Percentiles rank a stretch among this genome's conserved stretches.
phyloP scores from a whole-genome alignment of 2,329 filamentous ascomycete species.

The Venturia aucupariae region DNA sequence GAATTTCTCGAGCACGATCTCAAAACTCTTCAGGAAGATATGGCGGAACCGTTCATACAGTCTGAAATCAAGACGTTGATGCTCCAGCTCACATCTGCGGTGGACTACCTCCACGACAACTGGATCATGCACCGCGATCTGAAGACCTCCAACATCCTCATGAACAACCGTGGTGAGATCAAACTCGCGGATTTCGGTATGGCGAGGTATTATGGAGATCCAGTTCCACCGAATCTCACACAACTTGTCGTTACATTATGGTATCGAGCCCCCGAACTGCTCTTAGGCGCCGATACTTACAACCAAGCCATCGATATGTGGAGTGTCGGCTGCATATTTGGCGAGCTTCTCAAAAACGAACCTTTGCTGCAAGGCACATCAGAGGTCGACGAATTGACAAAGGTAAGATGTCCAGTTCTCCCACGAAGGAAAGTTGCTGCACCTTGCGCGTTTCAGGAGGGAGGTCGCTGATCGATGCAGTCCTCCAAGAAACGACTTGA shows the following conservation, averaged over 20 bases:
- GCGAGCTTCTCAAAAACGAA: slow-evolving; percentile 74
- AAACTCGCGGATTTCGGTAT: slow-evolving; percentile 98
- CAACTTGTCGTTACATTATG: slow-evolving; percentile 93
- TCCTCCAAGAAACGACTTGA: neutral
- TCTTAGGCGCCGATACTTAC: slow-evolving; percentile 73
- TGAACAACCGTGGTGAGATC: slow-evolving; percentile 89
- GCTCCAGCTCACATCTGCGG: slow-evolving; percentile 68
- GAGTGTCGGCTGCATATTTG: slow-evolving; percentile 94
- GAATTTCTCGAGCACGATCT: slow-evolving; percentile 97
- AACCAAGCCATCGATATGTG: slow-evolving; percentile 78
- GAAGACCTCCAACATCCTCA: slow-evolving; percentile 86
- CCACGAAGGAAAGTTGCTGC: neutral
- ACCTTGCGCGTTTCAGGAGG: neutral
- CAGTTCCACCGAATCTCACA: slow-evolving; percentile 65
- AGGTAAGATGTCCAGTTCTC: slow-evolving; percentile 31
- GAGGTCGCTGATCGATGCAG: neutral
- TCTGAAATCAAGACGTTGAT: slow-evolving; percentile 90
- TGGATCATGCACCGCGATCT: slow-evolving; percentile 88
- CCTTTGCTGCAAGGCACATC: slow-evolving; percentile 81
- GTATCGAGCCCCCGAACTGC: slow-evolving; percentile 87
- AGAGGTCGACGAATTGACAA: slow-evolving; percentile 81
- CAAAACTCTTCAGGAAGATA: slow-evolving; percentile 84
- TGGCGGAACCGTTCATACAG: slow-evolving; percentile 85
- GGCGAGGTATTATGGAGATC: slow-evolving; percentile 80
- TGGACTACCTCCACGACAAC: slow-evolving; percentile 76